Evolutionary conservation across 208 protist genomes (phyloP).

Genomic region (Trypanosoma melophagium): DNA sequence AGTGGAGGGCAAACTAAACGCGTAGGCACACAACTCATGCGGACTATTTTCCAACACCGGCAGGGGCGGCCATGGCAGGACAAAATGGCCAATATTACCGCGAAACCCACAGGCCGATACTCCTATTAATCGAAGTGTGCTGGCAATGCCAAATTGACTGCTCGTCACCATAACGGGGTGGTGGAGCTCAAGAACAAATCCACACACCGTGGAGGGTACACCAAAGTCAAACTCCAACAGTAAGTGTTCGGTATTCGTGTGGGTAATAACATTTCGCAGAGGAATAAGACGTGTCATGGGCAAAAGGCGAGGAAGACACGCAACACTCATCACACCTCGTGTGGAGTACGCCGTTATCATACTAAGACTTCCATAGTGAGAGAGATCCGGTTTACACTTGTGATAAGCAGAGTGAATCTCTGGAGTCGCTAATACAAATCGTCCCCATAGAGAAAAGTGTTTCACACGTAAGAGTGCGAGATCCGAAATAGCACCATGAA

Average conservation of each 20-base stretch:
- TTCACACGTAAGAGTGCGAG: slow-evolving; percentile 16
- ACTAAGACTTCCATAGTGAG: slow-evolving; percentile 4
- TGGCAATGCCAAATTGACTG: slow-evolving; percentile 17
- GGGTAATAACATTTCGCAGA: slow-evolving; percentile 4
- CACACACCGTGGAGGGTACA: slow-evolving; percentile 25
- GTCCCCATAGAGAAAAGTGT: slow-evolving; percentile 28
- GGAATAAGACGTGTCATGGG: slow-evolving; percentile 22
- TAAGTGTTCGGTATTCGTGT: neutral
- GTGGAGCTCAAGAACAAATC: slow-evolving; percentile 29
- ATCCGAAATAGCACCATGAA: slow-evolving; percentile 21
- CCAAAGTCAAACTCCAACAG: slow-evolving; percentile 35
- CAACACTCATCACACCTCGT: slow-evolving; percentile 2
- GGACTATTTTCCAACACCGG: neutral
- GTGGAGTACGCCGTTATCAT: neutral
- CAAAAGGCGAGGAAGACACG: slow-evolving; percentile 18
- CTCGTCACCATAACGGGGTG: slow-evolving; percentile 16
- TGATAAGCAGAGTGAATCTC: slow-evolving; percentile 8
- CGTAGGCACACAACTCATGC: slow-evolving; percentile 11
- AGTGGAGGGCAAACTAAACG: slow-evolving; percentile 20
- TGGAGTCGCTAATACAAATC: neutral
- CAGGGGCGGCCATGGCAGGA: slow-evolving; percentile 30
- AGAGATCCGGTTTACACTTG: slow-evolving; percentile 13
- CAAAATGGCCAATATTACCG: slow-evolving; percentile 25
- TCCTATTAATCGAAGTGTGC: slow-evolving; percentile 25
- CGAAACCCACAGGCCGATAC: slow-evolving; percentile 17